Evolutionary conservation across 2,329 filamentous ascomycete genomes (phyloP), one percentile per base, ranked within the genome.

Genomic region (Exophiala mesophila): DNA sequence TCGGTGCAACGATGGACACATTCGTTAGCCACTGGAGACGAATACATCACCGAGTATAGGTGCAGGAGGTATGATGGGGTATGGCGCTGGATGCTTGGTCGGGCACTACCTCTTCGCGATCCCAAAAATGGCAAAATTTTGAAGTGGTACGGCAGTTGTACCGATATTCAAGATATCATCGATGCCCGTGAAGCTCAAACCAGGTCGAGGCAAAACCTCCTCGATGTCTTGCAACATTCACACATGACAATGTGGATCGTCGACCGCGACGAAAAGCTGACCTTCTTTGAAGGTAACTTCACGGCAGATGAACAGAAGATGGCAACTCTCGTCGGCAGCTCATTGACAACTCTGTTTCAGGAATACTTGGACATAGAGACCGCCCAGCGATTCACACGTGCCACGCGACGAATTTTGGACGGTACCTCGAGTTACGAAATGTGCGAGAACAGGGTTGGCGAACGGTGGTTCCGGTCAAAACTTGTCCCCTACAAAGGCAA

Each of bases 141-240:
- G 45, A 87, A 85, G 57, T 89, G 85, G 85, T 87, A 85, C 55
- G 85, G 83, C 12, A 88, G 83, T 1, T 88, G 82, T 55, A 88
- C 85, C 9, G 85, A 90, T 50, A 83, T 88, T 13, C 81, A 89
- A 56, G 83, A 88, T 48, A 72, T 80, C 31, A 81, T 88, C 3
- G 73, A 84, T 56, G 76, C 82, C 10, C 80, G 83, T 45, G 71
- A 83, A 47, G 73, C 74, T 36, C 82, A 82, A 12, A 79, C 78
- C 47, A 73, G 78, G 44, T 83, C 76, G 13, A 73, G 80, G n/a
- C 77, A 83, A 55, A 83, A 88, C 57, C 70, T 90, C 0, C 69
- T 81, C 6, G 82, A 79, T 47, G 84, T 89, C 18, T 80, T 89
- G 41, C 76, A 82, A 24, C 83, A 88, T 55, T 82, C 84, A 0